Conservation (phyloP, 2,329 filamentous ascomycete species). For the Mycosphaerella arachidis region DNA sequence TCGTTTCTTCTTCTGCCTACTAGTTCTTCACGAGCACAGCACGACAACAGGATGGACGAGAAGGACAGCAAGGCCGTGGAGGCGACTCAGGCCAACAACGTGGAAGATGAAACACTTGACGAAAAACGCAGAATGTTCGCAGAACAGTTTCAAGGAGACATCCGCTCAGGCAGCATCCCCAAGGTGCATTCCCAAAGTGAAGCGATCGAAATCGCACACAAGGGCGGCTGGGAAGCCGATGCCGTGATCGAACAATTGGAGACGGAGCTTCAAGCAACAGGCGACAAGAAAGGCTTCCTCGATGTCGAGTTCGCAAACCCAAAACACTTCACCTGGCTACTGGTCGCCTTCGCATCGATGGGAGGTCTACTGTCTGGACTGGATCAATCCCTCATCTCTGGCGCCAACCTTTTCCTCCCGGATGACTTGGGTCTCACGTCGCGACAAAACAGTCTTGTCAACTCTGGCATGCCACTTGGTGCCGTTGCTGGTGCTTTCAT, state of each 20-base stretch:
- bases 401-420: conserved; percentile 65
- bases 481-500: conserved; percentile 66
- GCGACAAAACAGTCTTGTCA: conserved; percentile 61
- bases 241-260: conserved; percentile 41
- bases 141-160: conserved; percentile 26
- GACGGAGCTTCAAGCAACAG: conserved; percentile 34
- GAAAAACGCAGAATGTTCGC: conserved; percentile 23
- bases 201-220: conserved; percentile 31
- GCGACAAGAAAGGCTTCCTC: conserved; percentile 43
- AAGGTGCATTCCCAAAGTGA: conserved; percentile 25
- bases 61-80: conserved; percentile 17
- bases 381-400: conserved; percentile 68
- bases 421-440: conserved; percentile 51
- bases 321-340: conserved; percentile 61
- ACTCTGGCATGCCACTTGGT: conserved; percentile 66
- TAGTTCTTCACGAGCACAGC: background rate
- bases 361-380: conserved; percentile 67
- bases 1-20: background rate
- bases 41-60: conserved; percentile 17
- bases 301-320: conserved; percentile 59
- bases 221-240: conserved; percentile 42
- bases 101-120: conserved; percentile 21
- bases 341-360: conserved; percentile 70
- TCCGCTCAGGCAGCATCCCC: conserved; percentile 29
- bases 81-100: conserved; percentile 16